Percentiles rank a stretch among this genome's conserved stretches.
Conservation (phyloP, 2,329 filamentous ascomycete genomes). For the Fusarium tupiense region DNA sequence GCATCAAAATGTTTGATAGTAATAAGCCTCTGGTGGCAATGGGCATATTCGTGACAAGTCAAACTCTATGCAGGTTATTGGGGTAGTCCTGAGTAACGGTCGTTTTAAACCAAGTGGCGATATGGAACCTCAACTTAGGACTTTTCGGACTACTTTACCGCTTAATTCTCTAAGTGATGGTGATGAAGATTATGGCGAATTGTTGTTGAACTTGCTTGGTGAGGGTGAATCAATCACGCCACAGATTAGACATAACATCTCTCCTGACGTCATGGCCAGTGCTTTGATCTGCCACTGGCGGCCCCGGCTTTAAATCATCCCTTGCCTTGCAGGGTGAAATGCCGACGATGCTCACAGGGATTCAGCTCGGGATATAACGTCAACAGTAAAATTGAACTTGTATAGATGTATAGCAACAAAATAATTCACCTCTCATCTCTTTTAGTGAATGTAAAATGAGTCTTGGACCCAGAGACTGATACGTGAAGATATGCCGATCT, state of each 20-base stretch:
- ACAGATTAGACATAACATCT: neutral
- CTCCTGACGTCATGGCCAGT: neutral
- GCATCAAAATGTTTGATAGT: no score
- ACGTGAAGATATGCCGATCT: neutral
- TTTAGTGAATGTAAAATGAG: no score
- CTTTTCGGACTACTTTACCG: no score
- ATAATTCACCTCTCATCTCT: fast-evolving
- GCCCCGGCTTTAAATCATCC: neutral
- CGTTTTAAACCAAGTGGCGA: no score
- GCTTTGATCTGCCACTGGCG: neutral
- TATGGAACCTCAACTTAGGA: no score
- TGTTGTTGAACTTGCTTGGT: neutral
- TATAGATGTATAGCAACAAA: fast-evolving
- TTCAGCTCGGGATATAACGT: fast-evolving
- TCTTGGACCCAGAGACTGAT: neutral
- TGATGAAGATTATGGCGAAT: no score
- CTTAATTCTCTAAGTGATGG: no score
- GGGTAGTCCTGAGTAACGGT: no score
- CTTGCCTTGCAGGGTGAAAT: neutral
- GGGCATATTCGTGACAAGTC: no score
- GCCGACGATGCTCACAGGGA: neutral
- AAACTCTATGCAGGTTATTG: no score
- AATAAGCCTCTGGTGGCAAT: no score
- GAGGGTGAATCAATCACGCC: neutral
- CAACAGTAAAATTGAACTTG: fast-evolving